Percentiles rank a stretch among this genome's conserved stretches.
These are phyloP conservation scores for Citrus trifoliata DNA, from an alignment of 345 rosid genomes.

Conservation along the genomic window DNA sequence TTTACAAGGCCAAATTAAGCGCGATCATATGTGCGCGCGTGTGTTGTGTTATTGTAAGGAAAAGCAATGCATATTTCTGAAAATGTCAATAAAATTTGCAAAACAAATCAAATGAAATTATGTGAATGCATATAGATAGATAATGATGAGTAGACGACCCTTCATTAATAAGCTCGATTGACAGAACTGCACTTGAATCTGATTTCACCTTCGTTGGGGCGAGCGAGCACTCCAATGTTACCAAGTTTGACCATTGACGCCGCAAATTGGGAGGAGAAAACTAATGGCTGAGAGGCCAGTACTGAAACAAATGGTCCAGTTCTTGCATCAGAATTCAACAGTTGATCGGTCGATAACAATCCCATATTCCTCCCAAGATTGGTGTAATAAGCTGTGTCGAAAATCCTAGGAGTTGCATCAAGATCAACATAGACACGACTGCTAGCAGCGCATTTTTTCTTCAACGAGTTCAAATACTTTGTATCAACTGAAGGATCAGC, in stretches of 20 bases:
- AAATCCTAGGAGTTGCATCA: constrained; percentile 33
- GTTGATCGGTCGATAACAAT: constrained; percentile 46
- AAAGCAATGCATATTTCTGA: no score
- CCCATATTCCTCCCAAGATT: constrained; percentile 42
- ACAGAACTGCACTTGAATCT: constrained; percentile 39
- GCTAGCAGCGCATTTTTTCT: constrained; percentile 11
- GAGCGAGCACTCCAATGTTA: constrained; percentile 29
- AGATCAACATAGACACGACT: constrained; percentile 15
- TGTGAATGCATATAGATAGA: no score
- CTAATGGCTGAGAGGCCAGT: constrained; percentile 29
- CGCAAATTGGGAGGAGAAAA: constrained; percentile 50
- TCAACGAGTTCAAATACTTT: constrained; percentile 11
- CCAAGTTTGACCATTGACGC: constrained; percentile 59
- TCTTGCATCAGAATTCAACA: constrained; percentile 39
- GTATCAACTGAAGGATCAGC: constrained; percentile 20
- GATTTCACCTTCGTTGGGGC: constrained; percentile 35
- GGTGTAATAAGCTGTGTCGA: constrained; percentile 26
- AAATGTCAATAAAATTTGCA: no score
- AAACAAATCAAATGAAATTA: no score
- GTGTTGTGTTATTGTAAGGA: no score
- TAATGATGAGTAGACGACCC: background rate
- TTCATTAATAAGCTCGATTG: background rate
- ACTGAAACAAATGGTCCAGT: constrained; percentile 41
- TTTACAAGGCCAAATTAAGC: no score
- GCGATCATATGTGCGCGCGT: no score